These are phyloP conservation scores for Blastocladiella emersonii DNA, from an alignment of 371 early-diverging fungal species.

Conservation along the genomic window DNA sequence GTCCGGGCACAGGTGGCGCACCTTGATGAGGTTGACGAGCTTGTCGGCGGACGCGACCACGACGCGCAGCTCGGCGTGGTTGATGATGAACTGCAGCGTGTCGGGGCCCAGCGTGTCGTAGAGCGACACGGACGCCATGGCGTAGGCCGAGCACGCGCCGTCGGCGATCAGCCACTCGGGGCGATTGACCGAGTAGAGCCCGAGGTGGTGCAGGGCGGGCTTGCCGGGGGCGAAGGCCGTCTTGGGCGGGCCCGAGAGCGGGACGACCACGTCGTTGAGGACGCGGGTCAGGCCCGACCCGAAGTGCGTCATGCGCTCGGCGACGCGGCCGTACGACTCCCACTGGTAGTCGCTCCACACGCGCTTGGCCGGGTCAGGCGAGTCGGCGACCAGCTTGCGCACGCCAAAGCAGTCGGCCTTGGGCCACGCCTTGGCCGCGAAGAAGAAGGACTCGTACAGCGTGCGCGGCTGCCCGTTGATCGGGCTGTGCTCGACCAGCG, in stretches of 20 bases:
- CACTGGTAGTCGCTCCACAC: conserved; percentile 7
- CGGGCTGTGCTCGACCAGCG: conserved; percentile 1
- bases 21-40: conserved; percentile 22
- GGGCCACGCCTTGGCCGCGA: background rate
- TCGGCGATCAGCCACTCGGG: conserved; percentile 48
- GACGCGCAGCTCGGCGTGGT: conserved; percentile 41
- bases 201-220: conserved; percentile 17
- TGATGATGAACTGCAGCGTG: conserved; percentile 36
- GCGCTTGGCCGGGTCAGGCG: background rate
- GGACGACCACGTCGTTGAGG: background rate
- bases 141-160: conserved; percentile 16
- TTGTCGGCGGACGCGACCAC: conserved; percentile 35
- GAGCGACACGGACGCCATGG: conserved; percentile 32
- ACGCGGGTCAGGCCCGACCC: conserved; percentile 4
- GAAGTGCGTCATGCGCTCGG: conserved; percentile 7
- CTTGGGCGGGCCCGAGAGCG: background rate
- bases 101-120: conserved; percentile 54
- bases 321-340: conserved; percentile 8
- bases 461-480: conserved; percentile 2
- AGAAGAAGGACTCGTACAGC: conserved; percentile 5
- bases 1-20: conserved; percentile 18
- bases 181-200: conserved; percentile 43
- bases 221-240: background rate
- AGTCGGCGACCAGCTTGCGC: background rate
- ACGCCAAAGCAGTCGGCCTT: background rate